Evolutionary conservation across 345 rosid genomes (phyloP).

Genomic region (Erysimum cheiranthoides): DNA sequence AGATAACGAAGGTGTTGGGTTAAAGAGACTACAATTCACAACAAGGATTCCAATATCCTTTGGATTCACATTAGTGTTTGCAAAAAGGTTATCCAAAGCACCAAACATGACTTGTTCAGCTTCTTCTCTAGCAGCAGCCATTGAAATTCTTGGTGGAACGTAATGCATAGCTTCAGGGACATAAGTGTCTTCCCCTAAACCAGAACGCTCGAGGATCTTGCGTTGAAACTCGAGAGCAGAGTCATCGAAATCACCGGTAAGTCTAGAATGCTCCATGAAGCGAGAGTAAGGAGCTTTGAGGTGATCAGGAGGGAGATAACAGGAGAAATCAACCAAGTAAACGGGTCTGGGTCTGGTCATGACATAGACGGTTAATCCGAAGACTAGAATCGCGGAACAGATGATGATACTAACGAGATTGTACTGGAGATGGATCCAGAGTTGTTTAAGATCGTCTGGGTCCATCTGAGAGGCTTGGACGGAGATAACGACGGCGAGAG

Average conservation of each 20-base stretch:
- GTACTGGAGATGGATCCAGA: slow-evolving; percentile 55
- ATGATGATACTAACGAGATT: slow-evolving; percentile 50
- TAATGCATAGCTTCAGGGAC: slow-evolving; percentile 52
- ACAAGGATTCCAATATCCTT: slow-evolving; percentile 57
- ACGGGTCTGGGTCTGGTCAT: slow-evolving; percentile 54
- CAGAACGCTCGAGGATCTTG: slow-evolving; percentile 57
- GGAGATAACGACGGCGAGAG: slow-evolving; percentile 44
- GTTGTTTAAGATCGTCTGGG: slow-evolving; percentile 47
- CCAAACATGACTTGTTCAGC: slow-evolving; percentile 61
- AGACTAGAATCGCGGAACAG: slow-evolving; percentile 49
- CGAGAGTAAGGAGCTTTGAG: slow-evolving; percentile 38
- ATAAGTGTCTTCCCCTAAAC: slow-evolving; percentile 57
- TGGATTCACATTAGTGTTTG: slow-evolving; percentile 45
- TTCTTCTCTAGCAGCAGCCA: slow-evolving; percentile 60
- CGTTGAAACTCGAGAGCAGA: slow-evolving; percentile 54
- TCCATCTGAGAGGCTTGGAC: slow-evolving; percentile 43
- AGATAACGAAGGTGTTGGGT: slow-evolving; percentile 60
- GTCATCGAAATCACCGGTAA: slow-evolving; percentile 52
- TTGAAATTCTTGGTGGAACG: slow-evolving; percentile 46
- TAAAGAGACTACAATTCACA: slow-evolving; percentile 61
- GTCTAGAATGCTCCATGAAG: slow-evolving; percentile 54
- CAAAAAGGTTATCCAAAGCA: slow-evolving; percentile 58
- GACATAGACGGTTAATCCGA: slow-evolving; percentile 50
- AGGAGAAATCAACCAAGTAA: slow-evolving; percentile 54
- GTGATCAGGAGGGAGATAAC: slow-evolving; percentile 51